Percentiles rank a stretch among this genome's conserved stretches.
Conservation (phyloP, 1,284 basidiomycete species). For the Naganishia sp. region DNA sequence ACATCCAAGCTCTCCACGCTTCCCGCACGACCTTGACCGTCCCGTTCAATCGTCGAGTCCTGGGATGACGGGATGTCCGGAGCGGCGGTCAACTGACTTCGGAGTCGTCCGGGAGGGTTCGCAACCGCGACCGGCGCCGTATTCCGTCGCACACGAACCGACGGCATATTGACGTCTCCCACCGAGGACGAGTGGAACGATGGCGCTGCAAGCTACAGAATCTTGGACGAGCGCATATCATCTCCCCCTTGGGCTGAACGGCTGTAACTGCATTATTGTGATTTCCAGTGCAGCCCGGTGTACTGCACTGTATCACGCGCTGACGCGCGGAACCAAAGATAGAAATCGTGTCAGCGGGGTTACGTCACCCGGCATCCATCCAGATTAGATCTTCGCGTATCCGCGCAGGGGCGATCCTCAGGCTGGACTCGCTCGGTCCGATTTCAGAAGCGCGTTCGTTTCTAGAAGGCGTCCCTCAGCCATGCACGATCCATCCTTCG, state of each 20-base stretch:
- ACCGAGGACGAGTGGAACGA: not conserved
- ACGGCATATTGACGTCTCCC: not conserved
- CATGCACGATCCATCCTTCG: not conserved
- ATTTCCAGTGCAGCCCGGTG: too few species aligned
- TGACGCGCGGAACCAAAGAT: too few species aligned
- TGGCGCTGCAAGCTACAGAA: too few species aligned
- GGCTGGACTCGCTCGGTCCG: not conserved
- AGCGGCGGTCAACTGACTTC: not conserved
- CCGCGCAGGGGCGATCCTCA: too few species aligned
- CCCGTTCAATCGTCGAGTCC: too few species aligned
- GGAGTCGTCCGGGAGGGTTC: not conserved
- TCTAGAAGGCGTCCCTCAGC: not conserved
- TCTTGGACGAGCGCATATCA: not conserved
- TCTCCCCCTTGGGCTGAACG: not conserved
- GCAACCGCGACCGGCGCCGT: not conserved
- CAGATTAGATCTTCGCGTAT: too few species aligned
- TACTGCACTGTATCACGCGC: too few species aligned
- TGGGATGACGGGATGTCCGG: not conserved
- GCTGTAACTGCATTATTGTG: slow-evolving; percentile 3
- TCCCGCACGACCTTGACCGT: not conserved
- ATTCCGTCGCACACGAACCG: slow-evolving; percentile 14
- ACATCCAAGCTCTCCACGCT: not conserved
- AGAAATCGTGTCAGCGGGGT: too few species aligned
- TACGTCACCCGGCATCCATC: too few species aligned
- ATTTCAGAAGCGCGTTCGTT: not conserved